A percentile compares a stretch with the other conserved stretches of the same genome.
Conservation (phyloP, 495 filamentous ascomycete genomes). For the Hypoxylon fragiforme region DNA sequence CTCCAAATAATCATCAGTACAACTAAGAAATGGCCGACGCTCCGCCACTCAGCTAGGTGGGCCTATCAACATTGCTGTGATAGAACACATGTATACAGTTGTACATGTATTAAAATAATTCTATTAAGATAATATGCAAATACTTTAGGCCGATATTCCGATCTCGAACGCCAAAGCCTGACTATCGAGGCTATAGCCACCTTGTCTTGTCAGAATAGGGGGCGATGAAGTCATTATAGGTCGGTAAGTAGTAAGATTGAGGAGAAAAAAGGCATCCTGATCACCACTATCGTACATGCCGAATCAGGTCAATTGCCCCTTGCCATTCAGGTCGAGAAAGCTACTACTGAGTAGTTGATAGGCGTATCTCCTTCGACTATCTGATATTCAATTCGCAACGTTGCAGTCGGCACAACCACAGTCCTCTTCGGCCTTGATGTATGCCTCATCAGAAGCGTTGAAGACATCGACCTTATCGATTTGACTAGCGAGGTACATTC, state of each 20-base stretch:
- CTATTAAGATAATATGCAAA: not conserved
- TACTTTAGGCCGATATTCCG: constrained; percentile 30
- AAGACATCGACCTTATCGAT: constrained; percentile 70
- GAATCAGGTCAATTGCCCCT: constrained; percentile 67
- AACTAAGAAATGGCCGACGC: too few species aligned
- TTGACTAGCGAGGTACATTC: not conserved
- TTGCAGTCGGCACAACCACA: constrained; percentile 52
- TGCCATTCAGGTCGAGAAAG: constrained; percentile 75
- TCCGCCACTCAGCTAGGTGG: constrained; percentile 42
- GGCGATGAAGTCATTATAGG: constrained; percentile 82
- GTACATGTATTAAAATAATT: not conserved
- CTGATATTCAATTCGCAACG: constrained; percentile 48
- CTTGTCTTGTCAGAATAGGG: constrained; percentile 64
- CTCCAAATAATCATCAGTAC: too few species aligned
- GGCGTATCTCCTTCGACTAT: constrained; percentile 57
- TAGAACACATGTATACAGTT: not conserved
- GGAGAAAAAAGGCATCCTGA: constrained; percentile 29
- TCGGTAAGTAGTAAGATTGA: constrained; percentile 40
- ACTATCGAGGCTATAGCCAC: constrained; percentile 65
- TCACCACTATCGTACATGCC: constrained; percentile 65
- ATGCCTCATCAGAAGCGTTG: constrained; percentile 65
- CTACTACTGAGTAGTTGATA: constrained; percentile 68
- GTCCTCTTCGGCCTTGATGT: constrained; percentile 59
- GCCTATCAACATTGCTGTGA: not conserved
- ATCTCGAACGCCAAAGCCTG: constrained; percentile 77